Evolutionary conservation across 2,329 filamentous ascomycete genomes (phyloP).

Genomic region (Cadophora malorum): DNA sequence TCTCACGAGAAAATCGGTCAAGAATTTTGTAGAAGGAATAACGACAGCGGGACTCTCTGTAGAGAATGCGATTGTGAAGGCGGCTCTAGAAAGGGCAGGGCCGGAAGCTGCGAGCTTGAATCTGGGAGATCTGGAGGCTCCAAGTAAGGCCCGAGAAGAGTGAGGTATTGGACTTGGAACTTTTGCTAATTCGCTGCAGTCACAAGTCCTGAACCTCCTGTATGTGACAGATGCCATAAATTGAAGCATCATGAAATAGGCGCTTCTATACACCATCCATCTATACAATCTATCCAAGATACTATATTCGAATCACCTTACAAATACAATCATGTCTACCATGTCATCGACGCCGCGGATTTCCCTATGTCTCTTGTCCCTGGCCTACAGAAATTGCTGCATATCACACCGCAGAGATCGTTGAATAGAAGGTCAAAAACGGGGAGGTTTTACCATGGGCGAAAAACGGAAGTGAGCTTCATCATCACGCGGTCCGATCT

Average conservation of each 20-base stretch:
- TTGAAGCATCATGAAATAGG: constrained; percentile 78
- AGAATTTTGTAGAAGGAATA: constrained; percentile 51
- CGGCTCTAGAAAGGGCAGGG: constrained; percentile 39
- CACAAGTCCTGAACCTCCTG: constrained; percentile 50
- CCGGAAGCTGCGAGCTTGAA: constrained; percentile 23
- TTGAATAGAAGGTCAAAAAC: constrained; percentile 78
- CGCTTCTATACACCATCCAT: constrained; percentile 78
- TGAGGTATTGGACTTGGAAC: neutral
- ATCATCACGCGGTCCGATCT: constrained; percentile 90
- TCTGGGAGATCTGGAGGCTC: constrained; percentile 27
- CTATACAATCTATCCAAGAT: constrained; percentile 78
- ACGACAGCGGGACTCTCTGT: constrained; percentile 17
- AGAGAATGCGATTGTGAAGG: constrained; percentile 56
- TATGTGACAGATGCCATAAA: constrained; percentile 89
- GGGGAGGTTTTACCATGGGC: constrained; percentile 68
- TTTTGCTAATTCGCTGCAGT: constrained; percentile 30
- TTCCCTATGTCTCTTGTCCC: constrained; percentile 94
- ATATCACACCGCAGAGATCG: constrained; percentile 76
- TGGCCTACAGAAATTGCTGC: constrained; percentile 72
- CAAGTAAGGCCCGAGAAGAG: constrained; percentile 24
- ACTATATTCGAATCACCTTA: constrained; percentile 89
- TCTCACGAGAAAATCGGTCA: constrained; percentile 57
- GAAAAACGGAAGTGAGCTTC: constrained; percentile 82
- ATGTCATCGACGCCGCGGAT: constrained; percentile 92
- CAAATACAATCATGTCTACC: constrained; percentile 92